Conservation (phyloP, 345 rosid species). For the Salix udensis region DNA sequence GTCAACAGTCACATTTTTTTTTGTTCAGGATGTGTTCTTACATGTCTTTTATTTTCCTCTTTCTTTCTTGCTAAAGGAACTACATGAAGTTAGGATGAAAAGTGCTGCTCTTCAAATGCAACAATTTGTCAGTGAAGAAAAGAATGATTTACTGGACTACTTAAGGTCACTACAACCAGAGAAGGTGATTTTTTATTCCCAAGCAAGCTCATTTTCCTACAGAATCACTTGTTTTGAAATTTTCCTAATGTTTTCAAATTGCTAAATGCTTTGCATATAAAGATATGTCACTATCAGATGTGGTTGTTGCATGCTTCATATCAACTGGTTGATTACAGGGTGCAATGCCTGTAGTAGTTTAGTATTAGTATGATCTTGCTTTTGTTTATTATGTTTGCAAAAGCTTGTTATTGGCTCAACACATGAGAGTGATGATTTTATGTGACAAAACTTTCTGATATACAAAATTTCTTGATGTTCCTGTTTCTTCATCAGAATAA, state of each 20-base stretch:
- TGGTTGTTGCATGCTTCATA: constrained; percentile 7
- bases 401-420: background rate
- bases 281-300: background rate
- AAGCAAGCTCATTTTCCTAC: constrained; percentile 5
- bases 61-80: constrained; percentile 50
- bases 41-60: background rate
- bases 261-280: constrained; percentile 1
- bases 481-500: background rate
- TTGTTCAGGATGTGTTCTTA: constrained; percentile 9
- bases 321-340: constrained; percentile 4
- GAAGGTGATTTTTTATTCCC: constrained; percentile 47
- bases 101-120: constrained; percentile 97
- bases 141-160: constrained; percentile 91
- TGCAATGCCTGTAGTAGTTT: background rate
- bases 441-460: background rate
- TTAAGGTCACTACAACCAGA: constrained; percentile 90
- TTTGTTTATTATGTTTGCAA: constrained; percentile 2
- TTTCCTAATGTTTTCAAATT: background rate
- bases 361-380: background rate
- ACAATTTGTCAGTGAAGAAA: constrained; percentile 97
- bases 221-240: background rate
- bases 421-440: background rate
- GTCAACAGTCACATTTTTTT: background rate
- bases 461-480: background rate
- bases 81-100: constrained; percentile 73